Percentiles rank a stretch among this genome's conserved stretches.
Evolutionary conservation across 768 basidiomycete species (phyloP).

Genomic region (Mycena crocata): DNA sequence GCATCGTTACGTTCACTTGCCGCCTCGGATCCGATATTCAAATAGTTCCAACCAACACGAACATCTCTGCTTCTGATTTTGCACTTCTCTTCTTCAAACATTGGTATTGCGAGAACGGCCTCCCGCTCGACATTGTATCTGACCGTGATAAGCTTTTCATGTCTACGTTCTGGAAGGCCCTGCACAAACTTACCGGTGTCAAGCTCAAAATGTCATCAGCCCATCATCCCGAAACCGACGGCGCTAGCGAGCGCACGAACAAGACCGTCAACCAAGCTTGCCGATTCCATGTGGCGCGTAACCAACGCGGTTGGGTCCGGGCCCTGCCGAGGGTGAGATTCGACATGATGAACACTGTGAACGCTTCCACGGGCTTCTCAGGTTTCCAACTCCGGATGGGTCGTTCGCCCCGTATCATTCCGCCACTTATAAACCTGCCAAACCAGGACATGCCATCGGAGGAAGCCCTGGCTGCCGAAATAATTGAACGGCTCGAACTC

Average conservation of each 20-base stretch:
- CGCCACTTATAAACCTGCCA: too few species aligned
- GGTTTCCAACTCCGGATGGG: not conserved
- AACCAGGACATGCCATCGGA: too few species aligned
- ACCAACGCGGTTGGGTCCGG: not conserved
- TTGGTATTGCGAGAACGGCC: too few species aligned
- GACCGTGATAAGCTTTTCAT: too few species aligned
- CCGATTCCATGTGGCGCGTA: not conserved
- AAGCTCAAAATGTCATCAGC: not conserved
- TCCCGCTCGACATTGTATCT: too few species aligned
- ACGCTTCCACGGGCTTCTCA: not conserved
- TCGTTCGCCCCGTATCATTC: not conserved
- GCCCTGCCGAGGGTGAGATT: not conserved
- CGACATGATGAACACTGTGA: not conserved
- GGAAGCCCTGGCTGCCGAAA: too few species aligned
- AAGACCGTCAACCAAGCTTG: not conserved
- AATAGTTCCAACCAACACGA: not conserved
- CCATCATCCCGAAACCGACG: not conserved
- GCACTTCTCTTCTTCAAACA: not conserved
- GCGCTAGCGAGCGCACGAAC: not conserved
- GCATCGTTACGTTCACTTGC: not conserved
- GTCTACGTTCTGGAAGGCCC: not conserved
- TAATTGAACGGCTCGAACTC: too few species aligned
- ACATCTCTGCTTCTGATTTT: not conserved
- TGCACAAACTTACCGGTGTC: not conserved
- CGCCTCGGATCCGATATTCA: not conserved